Percentiles rank a stretch among this genome's conserved stretches.
phyloP scores from a whole-genome alignment of 2,329 filamentous ascomycete genomes.

The Colletotrichum spaethianum region DNA sequence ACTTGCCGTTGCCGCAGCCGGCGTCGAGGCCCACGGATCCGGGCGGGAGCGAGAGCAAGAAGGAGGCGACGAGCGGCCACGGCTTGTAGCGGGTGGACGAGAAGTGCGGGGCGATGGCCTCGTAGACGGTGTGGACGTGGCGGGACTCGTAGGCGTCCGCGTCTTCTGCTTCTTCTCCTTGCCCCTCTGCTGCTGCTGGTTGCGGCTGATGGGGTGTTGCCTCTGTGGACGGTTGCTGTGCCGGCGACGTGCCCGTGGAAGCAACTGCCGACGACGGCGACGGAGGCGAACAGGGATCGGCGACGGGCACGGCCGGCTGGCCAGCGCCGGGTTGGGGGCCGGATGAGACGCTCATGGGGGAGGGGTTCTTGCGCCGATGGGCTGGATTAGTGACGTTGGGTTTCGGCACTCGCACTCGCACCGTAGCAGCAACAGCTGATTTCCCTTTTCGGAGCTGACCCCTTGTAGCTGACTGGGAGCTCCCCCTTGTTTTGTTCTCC shows the following conservation, averaged over 20 bases:
- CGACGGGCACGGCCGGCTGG: conserved; percentile 24
- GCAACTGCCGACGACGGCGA: conserved; percentile 1
- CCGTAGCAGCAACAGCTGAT: neutral
- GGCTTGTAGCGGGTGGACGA: conserved; percentile 85
- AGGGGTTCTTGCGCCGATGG: neutral
- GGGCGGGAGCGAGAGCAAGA: conserved; percentile 75
- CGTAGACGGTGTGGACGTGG: conserved; percentile 94
- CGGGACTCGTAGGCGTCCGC: conserved; percentile 81
- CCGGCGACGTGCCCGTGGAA: neutral
- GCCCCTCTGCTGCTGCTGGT: too few relatives aligned
- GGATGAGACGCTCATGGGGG: conserved; percentile 26
- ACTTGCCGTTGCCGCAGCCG: conserved; percentile 98
- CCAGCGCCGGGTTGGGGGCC: conserved; percentile 32
- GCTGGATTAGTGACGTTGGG: neutral
- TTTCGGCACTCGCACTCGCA: neutral
- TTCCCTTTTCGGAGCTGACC: neutral
- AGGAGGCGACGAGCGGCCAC: conserved; percentile 91
- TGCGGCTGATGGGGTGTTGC: neutral
- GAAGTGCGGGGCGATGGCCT: conserved; percentile 87
- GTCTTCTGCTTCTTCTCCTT: neutral
- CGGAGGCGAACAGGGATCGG: conserved; percentile 16
- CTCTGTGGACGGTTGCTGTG: neutral
- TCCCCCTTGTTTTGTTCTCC: neutral
- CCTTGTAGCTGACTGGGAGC: neutral
- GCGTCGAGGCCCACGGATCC: conserved; percentile 90